These are phyloP conservation scores for sorghum (Sorghum bicolor) DNA, from an alignment of 176 grass and related monocot genomes.

Conservation along the genomic window Sorghum_bicolor_NCBIv3 NC_012878.2:52532001-52532500, in stretches of 20 bases:
- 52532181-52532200: background rate
- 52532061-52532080: conserved; percentile 19
- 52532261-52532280: conserved; percentile 53
- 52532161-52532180: conserved; percentile 10
- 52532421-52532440: background rate
- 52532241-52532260: conserved; percentile 40
- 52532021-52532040: conserved; percentile 21
- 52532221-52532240: conserved; percentile 32
- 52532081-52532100: conserved; percentile 10
- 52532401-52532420: background rate
- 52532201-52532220: conserved; percentile 32
- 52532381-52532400: conserved; percentile 7
- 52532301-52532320: conserved; percentile 32
- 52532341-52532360: conserved; percentile 55
- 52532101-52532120: conserved; percentile 28
- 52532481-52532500: background rate
- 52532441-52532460: background rate
- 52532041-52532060: conserved; percentile 11
- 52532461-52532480: background rate
- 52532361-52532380: conserved; percentile 22
- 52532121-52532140: conserved; percentile 51
- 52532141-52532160: background rate
- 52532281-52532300: conserved; percentile 54
- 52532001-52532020: conserved; percentile 18
- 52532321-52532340: conserved; percentile 49